Evolutionary conservation across 164 flowering plant genomes (phyloP), one percentile per base, ranked within the genome.

Genomic region (Macadamia tetraphylla): DNA sequence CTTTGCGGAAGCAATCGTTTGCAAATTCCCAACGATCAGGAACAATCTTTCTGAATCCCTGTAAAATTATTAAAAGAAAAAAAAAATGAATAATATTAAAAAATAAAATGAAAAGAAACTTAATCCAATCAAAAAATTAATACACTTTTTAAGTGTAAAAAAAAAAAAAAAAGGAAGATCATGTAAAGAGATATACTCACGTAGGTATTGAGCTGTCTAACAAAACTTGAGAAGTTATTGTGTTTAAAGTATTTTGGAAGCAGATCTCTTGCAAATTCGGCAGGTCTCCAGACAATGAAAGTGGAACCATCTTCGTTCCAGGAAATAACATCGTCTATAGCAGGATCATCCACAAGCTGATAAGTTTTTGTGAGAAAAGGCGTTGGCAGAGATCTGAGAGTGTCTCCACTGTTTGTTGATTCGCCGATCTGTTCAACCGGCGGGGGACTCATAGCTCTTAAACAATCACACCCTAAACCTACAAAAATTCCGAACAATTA

Each of bases 11-110:
- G 71, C 78, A 85, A 8, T 89, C 97, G 59, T 91, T 85, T 7
- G 89, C 92, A 75, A 91, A 89, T 65, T 91, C 97, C 97, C 97
- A 91, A 49, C 94, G 83, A 67, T 91, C 97, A 35, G 97, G 90
- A 23, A 85, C 95, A 9, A 83, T 82, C 64, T 88, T 88, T 23
- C 91, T 76, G 64, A 88, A 86, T 43, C 94, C 94, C 90, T 86
- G 60, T 17, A 53, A 14, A 53, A 12, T 14, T 2, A 17, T 4
- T 3, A 17, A 53, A 12, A 53, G 2, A 53, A 11, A 14, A 17
- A 17, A 53, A 53, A 14, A 14, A 14, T 1, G 15, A 12, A 14
- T 53, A 14, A 53, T 17, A 53, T 53, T 53, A 17, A 53, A 53
- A 53, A 53, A 12, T 2, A 53, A 53, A 17, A 53, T 53, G 3